Percentiles rank a stretch among this genome's conserved stretches.
Evolutionary conservation across 495 filamentous ascomycete genomes (phyloP).

Genomic region (Penicillium paradoxum): DNA sequence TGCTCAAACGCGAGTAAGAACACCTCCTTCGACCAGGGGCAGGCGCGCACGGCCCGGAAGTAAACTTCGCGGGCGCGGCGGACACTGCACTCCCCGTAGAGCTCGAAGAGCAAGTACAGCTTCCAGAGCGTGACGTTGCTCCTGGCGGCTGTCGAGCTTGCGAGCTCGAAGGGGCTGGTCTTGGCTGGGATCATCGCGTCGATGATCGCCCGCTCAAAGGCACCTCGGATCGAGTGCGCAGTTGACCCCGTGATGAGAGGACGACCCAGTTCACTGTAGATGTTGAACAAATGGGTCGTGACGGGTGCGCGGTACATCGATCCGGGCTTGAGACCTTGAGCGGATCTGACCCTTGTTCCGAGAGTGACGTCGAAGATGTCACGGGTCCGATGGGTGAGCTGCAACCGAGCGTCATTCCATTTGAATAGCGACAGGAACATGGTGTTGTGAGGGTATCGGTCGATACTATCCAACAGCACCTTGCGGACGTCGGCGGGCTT

Average conservation of each 20-base stretch:
- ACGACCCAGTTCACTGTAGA: slow-evolving; percentile 58
- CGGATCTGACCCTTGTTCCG: not conserved
- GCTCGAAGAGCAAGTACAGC: slow-evolving; percentile 58
- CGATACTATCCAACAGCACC: slow-evolving; percentile 53
- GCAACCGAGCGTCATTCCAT: slow-evolving; percentile 64
- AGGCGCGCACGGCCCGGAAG: slow-evolving; percentile 49
- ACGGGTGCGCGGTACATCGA: slow-evolving; percentile 36
- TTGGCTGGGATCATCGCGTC: not conserved
- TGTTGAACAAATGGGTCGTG: slow-evolving; percentile 54
- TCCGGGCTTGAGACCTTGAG: slow-evolving; percentile 32
- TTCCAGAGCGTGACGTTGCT: slow-evolving; percentile 57
- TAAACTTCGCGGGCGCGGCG: slow-evolving; percentile 45
- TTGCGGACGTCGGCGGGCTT: slow-evolving; percentile 58
- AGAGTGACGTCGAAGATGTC: slow-evolving; percentile 27
- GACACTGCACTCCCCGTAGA: slow-evolving; percentile 27
- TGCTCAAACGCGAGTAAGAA: slow-evolving; percentile 58
- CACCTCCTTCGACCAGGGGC: slow-evolving; percentile 73
- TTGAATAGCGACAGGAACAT: slow-evolving; percentile 67
- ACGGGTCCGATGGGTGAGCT: slow-evolving; percentile 69
- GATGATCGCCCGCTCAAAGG: slow-evolving; percentile 66
- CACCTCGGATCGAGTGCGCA: slow-evolving; percentile 53
- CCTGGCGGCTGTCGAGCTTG: not conserved
- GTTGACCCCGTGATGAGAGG: slow-evolving; percentile 45
- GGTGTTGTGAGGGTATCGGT: slow-evolving; percentile 68
- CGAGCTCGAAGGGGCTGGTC: not conserved